These are phyloP conservation scores for Epichloe sp. DNA, from an alignment of 2,329 filamentous ascomycete species.

Conservation along the genomic window DNA sequence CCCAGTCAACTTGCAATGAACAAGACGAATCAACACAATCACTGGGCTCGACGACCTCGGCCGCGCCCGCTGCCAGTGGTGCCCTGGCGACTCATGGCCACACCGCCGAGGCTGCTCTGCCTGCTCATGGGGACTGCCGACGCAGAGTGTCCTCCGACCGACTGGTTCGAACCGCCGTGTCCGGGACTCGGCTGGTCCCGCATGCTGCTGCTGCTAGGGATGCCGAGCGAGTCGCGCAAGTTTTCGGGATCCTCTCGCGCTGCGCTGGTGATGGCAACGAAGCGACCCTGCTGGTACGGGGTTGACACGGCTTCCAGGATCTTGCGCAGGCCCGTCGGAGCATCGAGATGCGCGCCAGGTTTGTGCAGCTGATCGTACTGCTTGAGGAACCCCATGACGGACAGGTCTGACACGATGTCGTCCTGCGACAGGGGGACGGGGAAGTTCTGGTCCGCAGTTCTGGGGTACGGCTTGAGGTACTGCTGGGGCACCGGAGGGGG, in stretches of 20 bases:
- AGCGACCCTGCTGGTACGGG: constrained; percentile 33
- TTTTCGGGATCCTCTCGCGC: constrained; percentile 34
- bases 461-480: constrained; percentile 44
- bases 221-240: constrained; percentile 35
- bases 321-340: constrained; percentile 37
- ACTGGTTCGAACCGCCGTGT: constrained; percentile 10
- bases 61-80: constrained; percentile 37
- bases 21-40: neutral
- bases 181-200: constrained; percentile 27
- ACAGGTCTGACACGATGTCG: constrained; percentile 40
- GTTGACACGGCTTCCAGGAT: constrained; percentile 42
- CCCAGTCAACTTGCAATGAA: neutral
- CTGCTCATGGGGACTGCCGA: constrained; percentile 38
- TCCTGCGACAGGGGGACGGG: constrained; percentile 35
- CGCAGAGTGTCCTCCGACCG: constrained; percentile 16
- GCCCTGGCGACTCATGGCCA: constrained; percentile 43
- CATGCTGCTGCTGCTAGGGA: constrained; percentile 28
- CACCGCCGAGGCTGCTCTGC: constrained; percentile 41
- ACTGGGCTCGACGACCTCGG: constrained; percentile 23
- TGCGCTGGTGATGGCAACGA: constrained; percentile 33
- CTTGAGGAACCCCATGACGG: constrained; percentile 44
- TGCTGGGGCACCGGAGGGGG: constrained; percentile 43
- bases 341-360: constrained; percentile 42
- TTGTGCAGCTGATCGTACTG: constrained; percentile 42
- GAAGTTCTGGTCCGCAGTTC: constrained; percentile 42